Evolutionary conservation across 2,329 filamentous ascomycete species (phyloP).

Genomic region (Xylaria multiplex): DNA sequence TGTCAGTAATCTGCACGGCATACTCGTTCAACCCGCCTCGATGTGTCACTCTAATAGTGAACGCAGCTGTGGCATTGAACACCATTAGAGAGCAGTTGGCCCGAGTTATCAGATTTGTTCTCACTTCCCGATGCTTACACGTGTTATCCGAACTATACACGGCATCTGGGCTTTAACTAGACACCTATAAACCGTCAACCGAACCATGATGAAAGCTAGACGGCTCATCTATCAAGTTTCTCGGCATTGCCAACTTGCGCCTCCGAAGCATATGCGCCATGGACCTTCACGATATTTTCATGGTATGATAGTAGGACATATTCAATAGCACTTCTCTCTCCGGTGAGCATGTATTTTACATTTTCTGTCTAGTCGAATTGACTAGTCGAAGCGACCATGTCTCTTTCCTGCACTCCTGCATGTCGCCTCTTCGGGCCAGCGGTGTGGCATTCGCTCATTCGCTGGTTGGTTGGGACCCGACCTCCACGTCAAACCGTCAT

Average conservation of each 20-base stretch:
- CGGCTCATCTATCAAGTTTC: constrained; percentile 8
- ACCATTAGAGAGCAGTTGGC: constrained; percentile 2
- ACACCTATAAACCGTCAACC: constrained; percentile 8
- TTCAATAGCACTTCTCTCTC: constrained; percentile 21
- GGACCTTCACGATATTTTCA: constrained; percentile 27
- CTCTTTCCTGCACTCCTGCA: constrained; percentile 45
- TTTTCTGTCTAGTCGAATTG: constrained; percentile 37
- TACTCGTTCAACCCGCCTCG: constrained; percentile 9
- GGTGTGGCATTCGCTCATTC: constrained; percentile 50
- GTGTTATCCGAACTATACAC: constrained; percentile 14
- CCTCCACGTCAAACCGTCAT: constrained; percentile 44
- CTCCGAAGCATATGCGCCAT: constrained; percentile 13
- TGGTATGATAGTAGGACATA: constrained; percentile 14
- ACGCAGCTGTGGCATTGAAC: constrained; percentile 24
- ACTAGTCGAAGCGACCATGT: constrained; percentile 38
- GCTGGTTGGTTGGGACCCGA: constrained; percentile 45
- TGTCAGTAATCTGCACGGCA: constrained; percentile 16
- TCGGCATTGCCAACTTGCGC: constrained; percentile 7
- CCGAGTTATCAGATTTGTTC: constrained; percentile 11
- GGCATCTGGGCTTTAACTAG: constrained; percentile 4
- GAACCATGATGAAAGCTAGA: not conserved
- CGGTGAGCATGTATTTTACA: constrained; percentile 36
- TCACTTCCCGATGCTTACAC: constrained; percentile 5
- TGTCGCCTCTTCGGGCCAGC: constrained; percentile 43
- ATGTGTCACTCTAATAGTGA: constrained; percentile 17